Conservation (phyloP, 192 early-diverging fungal species). For the Anaeromyces robustus region DNA sequence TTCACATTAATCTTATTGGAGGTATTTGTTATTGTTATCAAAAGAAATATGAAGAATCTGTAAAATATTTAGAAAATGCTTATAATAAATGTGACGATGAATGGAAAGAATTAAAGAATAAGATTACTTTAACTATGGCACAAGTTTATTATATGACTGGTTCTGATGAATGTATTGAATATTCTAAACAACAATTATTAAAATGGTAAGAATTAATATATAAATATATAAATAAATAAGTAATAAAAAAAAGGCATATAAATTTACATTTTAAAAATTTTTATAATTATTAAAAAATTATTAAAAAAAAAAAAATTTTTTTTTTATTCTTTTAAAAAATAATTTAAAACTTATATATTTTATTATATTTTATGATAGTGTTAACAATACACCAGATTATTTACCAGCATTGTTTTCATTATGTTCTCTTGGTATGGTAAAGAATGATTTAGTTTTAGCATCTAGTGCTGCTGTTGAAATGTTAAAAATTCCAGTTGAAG, state of each 20-base stretch:
- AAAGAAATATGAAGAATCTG: neutral
- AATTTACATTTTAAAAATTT: too few relatives aligned
- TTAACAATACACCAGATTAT: neutral
- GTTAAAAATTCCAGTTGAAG: neutral
- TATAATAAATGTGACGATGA: neutral
- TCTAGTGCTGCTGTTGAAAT: neutral
- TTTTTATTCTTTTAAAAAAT: too few relatives aligned
- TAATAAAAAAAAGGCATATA: too few relatives aligned
- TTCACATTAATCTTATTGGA: neutral
- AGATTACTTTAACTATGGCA: neutral
- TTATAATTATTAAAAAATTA: too few relatives aligned
- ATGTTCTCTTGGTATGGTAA: neutral
- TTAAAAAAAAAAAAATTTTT: too few relatives aligned
- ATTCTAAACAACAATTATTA: neutral
- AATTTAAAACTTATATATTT: neutral
- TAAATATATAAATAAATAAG: too few relatives aligned
- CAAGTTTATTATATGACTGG: neutral
- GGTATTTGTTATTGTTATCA: neutral
- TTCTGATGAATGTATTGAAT: neutral
- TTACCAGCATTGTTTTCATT: neutral
- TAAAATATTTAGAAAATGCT: neutral
- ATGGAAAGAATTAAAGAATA: neutral
- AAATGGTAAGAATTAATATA: neutral
- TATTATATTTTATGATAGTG: neutral
- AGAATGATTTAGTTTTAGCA: neutral